Evolutionary conservation across 176 grass and related monocot species (phyloP), one percentile per base, ranked within the genome.

Genomic region (Calamus simplicifolius): DNA sequence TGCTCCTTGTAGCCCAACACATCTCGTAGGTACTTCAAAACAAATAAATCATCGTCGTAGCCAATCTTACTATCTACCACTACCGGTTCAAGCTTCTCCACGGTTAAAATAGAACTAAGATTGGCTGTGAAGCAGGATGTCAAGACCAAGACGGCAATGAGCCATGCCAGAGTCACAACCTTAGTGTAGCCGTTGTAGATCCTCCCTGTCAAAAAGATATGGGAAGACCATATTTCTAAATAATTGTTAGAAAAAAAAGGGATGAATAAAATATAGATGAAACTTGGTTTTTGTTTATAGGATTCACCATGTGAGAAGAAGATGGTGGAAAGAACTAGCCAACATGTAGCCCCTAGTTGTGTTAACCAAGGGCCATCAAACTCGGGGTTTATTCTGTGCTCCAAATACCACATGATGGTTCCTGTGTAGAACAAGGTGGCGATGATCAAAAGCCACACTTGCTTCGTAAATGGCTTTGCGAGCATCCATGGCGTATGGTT

Each of bases 121-220:
- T 53, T 80, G 4, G 70, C 77, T 0, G 77, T 80, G 57, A 68
- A 80, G 49, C 55, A 69, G 15, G 69, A 54, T 4, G 38, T 49
- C 25, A 63, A 19, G 29, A 80, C 52, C 48, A 68, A 59, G 30
- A 72, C 77, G 35, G 63, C 50, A 5, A 80, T 19, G 3, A 80
- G 57, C 77, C 77, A 73, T 18, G 58, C 21, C 18, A 73, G 21
- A 58, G 68, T 23, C 4, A 80, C 77, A 3, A 52, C 50, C 18
- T 80, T 80, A 15, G 56, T 61, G 53, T 80, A 71, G 48, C 68
- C 62, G 25, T 5, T 68, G 0, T 43, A 3, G 23, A 66, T 8
- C 59, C 59, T 58, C 16, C 18, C 76, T 79, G 23, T 1, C 63
- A 5, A 53, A 10, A 52, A 12, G 28, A 43, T 3, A 43, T 3